Conservation (phyloP, 371 early-diverging fungal genomes). For the Syncephalastrum racemosum region DNA sequence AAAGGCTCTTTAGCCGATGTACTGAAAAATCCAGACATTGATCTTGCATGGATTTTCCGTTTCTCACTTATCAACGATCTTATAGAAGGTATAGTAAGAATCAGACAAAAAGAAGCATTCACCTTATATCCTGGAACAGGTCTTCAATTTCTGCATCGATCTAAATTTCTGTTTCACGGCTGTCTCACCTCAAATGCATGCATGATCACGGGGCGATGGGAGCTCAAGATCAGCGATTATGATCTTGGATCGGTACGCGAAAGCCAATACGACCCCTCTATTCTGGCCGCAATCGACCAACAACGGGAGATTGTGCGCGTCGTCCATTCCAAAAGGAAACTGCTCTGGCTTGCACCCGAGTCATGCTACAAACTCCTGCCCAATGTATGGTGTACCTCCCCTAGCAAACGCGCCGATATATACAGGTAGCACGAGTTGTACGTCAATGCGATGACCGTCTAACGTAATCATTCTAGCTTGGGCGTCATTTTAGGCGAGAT, state of each 20-base stretch:
- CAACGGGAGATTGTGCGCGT: constrained; percentile 1
- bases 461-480: constrained; percentile 22
- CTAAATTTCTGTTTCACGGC: constrained; percentile 47
- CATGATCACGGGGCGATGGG: constrained; percentile 51
- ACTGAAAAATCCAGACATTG: constrained; percentile 46
- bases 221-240: constrained; percentile 50
- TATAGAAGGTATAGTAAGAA: constrained; percentile 24
- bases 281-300: neutral
- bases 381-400: constrained; percentile 29
- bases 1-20: constrained; percentile 51
- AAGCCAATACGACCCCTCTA: constrained; percentile 25
- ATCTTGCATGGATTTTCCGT: constrained; percentile 54
- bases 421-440: constrained; percentile 29
- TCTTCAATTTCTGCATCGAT: constrained; percentile 52
- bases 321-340: constrained; percentile 14
- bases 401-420: constrained; percentile 38
- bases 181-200: constrained; percentile 46
- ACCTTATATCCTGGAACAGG: constrained; percentile 9
- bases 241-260: constrained; percentile 34
- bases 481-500: constrained; percentile 55
- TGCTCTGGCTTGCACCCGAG: constrained; percentile 55
- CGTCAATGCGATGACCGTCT: neutral
- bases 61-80: constrained; percentile 54
- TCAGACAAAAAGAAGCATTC: no score
- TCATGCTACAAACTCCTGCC: constrained; percentile 22